phyloP scores from a whole-genome alignment of 805 yeast species.

The Lipomyces sp. region DNA sequence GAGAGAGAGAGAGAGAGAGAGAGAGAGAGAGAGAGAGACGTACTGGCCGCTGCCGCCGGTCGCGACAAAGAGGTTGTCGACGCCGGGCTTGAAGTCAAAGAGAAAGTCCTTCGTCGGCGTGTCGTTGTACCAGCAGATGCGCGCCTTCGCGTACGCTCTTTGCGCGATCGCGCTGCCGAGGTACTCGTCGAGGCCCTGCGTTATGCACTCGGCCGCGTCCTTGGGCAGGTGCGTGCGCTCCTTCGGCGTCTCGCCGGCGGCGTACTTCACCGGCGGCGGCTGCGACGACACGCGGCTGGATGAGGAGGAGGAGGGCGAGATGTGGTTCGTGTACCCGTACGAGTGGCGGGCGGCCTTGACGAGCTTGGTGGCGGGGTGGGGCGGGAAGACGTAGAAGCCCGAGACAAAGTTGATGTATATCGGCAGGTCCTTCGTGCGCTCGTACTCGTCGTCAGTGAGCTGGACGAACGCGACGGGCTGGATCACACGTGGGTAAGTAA shows the following conservation, averaged over 20 bases:
- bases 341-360: constrained; percentile 30
- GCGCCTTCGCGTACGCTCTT: constrained; percentile 33
- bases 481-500: not conserved
- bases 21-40: constrained; percentile 4
- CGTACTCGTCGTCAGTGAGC: constrained; percentile 27
- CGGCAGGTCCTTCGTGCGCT: constrained; percentile 21
- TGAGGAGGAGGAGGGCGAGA: not conserved
- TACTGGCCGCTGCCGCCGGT: constrained; percentile 41
- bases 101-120: constrained; percentile 39
- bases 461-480: constrained; percentile 29
- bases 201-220: constrained; percentile 22
- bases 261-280: constrained; percentile 17
- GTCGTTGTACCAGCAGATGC: constrained; percentile 44
- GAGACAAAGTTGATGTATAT: constrained; percentile 28
- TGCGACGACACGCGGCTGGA: constrained; percentile 12
- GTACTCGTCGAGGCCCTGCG: constrained; percentile 11
- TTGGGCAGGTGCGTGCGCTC: constrained; percentile 10
- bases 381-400: constrained; percentile 31
- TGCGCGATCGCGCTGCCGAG: constrained; percentile 18
- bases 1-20: not conserved
- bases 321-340: constrained; percentile 29
- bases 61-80: constrained; percentile 35
- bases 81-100: constrained; percentile 34
- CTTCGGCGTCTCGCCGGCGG: constrained; percentile 15
- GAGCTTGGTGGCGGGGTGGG: constrained; percentile 25